Evolutionary conservation across 768 basidiomycete genomes (phyloP), one percentile per base, ranked within the genome.

Genomic region (Mycena floridula): DNA sequence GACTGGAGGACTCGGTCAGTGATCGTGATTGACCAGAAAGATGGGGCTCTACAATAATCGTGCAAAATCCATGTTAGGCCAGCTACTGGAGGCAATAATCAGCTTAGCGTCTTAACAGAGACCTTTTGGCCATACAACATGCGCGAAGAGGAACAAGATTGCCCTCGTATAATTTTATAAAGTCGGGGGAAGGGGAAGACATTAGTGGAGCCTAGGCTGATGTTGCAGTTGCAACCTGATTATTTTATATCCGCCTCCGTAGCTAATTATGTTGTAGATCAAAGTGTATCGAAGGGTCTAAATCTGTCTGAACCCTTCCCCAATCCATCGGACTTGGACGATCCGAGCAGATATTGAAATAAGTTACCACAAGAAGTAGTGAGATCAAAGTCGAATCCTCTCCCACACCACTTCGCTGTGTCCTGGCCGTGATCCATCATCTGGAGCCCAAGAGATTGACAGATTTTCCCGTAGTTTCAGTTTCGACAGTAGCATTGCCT

Each of bases 51-150:
- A 65, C 65, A 51, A 48, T 66, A 65, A 50, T 69, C 67, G 44
- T 67, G 60, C 5, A 69, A 30, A 12, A 66, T 56, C 67, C 67
- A 69, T 24, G 66, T 66, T 13, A 69, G 52, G 42, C 59, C 60
- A 20, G 54, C 57, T 11, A 65, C 63, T 65, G n/a, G 20, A 5
- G 9, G n/a, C 24, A 27, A 44, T 12, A 6, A 35, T 12, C 32
- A 22, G 13, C 37, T 15, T 7, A 49, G 39, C 12, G 4, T 36
- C 27, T n/a, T 13, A 32, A 26, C 3, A 43, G 5, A 18, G 15
- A 25, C 6, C 25, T 22, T 16, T 5, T 24, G 15, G 37, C 50
- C 57, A 37, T 44, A 58, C 57, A 46, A 42, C 51, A 52, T 6
- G 50, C 53, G 23, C 45, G 48, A 2, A 56, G 46, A 5, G 57